phyloP scores from a whole-genome alignment of 2,329 filamentous ascomycete genomes.

The Xylariaceae sp. region DNA sequence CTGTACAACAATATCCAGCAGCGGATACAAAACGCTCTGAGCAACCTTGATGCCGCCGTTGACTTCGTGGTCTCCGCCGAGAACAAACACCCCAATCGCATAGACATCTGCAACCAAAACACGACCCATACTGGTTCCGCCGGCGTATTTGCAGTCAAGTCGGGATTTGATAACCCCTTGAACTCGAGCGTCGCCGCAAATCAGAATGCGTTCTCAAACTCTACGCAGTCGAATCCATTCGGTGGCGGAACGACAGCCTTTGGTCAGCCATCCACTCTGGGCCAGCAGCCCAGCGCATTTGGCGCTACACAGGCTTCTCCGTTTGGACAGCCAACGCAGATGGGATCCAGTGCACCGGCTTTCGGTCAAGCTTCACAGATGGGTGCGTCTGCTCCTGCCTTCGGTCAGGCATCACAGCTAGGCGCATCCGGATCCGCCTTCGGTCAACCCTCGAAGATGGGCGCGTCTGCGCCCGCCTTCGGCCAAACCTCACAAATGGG shows the following conservation, averaged over 20 bases:
- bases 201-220: slow-evolving; percentile 38
- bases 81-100: slow-evolving; percentile 69
- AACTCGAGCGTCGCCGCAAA: slow-evolving; percentile 30
- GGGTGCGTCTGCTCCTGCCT: slow-evolving; percentile 27
- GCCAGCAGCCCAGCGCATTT: slow-evolving; percentile 16
- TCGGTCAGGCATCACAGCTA: slow-evolving; percentile 31
- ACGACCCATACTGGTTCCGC: slow-evolving; percentile 39
- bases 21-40: slow-evolving; percentile 67
- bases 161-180: slow-evolving; percentile 27
- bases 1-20: slow-evolving; percentile 60
- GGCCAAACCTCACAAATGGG: slow-evolving; percentile 38
- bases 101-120: slow-evolving; percentile 54
- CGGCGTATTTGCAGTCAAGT: slow-evolving; percentile 38
- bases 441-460: slow-evolving; percentile 31
- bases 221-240: slow-evolving; percentile 31
- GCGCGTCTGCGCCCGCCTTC: slow-evolving; percentile 29
- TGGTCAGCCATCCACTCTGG: slow-evolving; percentile 29
- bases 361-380: slow-evolving; percentile 40
- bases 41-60: slow-evolving; percentile 66
- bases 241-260: slow-evolving; percentile 24
- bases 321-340: slow-evolving; percentile 23
- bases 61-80: slow-evolving; percentile 61
- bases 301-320: slow-evolving; percentile 4
- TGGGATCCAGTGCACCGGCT: slow-evolving; percentile 19
- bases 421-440: slow-evolving; percentile 33